Evolutionary conservation across 192 early-diverging fungal species (phyloP), one percentile per base, ranked within the genome.

Genomic region (Backusella luteola): DNA sequence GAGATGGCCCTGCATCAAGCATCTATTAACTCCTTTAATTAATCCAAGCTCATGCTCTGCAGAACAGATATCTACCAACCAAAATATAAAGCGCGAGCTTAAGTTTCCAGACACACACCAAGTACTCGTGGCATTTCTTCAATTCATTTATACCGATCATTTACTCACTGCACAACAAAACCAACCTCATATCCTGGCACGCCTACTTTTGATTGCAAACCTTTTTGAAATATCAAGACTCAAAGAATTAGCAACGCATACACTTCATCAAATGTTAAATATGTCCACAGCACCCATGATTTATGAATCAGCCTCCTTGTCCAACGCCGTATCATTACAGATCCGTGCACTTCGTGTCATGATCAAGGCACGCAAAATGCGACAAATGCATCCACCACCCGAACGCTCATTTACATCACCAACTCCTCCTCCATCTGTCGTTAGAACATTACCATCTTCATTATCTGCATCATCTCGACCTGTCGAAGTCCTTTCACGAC

Each of bases 61-160:
- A 17, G 15, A 36, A 49, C 78, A 81, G 21, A 74, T 81, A 3
- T 8, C 67, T 12, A 23, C 17, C 14, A 41, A 49, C 39, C 21
- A 17, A 12, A 71, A 84, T 23, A 75, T 78, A 11, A 44, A 71
- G 23, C 70, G 70, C 0, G 44, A 71, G 19, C 42, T 71, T 6
- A 67, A 52, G 21, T 76, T 88, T 38, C 87, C 87, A 23, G 87
- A 88, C 34, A 80, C 87, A 6, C 81, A 86, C 49, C 66, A 78
- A 21, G 87, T 87, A n/a, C 86, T 91, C 21, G 76, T 85, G 72
- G 84, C 91, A 42, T 89, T 93, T 32, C 78, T 93, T 19, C 91
- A 91, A 77, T 93, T 86, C 46, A 76, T 93, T 59, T 91, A 93
- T 75, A 91, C 91, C 0, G 90, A 88, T 75, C 85, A 90, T 73